phyloP scores from a whole-genome alignment of 2,329 filamentous ascomycete species.

The Alternaria longipes region DNA sequence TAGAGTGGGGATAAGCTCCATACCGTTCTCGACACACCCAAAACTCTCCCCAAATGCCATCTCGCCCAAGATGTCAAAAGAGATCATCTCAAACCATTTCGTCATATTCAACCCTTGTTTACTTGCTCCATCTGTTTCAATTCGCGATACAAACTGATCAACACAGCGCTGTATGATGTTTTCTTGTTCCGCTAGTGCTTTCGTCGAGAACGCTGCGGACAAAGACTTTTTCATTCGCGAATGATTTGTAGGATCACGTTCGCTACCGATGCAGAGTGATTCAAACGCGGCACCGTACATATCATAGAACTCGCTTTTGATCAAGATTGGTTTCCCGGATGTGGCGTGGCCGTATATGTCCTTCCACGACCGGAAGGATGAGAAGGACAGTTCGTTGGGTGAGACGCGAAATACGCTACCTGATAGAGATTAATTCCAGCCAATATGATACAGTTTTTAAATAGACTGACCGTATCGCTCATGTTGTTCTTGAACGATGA shows the following conservation, averaged over 20 bases:
- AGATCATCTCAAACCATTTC: slow-evolving; percentile 2
- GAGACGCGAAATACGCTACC: slow-evolving; percentile 1
- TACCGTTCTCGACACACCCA: not conserved
- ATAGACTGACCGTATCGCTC: not conserved
- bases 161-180: not conserved
- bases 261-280: not conserved
- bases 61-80: slow-evolving; percentile 3
- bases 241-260: not conserved
- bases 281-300: slow-evolving; percentile 2
- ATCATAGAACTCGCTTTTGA: slow-evolving; percentile 3
- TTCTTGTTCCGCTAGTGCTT: not conserved
- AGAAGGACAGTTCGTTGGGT: slow-evolving; percentile 6
- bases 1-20: not conserved
- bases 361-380: not conserved
- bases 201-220: not conserved
- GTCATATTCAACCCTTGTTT: not conserved
- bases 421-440: not conserved
- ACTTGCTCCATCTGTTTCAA: not conserved
- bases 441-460: not conserved
- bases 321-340: not conserved
- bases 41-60: slow-evolving; percentile 8
- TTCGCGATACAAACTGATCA: not conserved
- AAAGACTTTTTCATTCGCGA: not conserved
- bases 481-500: not conserved
- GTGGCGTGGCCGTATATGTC: not conserved